Base-by-base conservation (phyloP, 176 grass and related monocot genomes). In the Oryza glaberrima region DNA sequence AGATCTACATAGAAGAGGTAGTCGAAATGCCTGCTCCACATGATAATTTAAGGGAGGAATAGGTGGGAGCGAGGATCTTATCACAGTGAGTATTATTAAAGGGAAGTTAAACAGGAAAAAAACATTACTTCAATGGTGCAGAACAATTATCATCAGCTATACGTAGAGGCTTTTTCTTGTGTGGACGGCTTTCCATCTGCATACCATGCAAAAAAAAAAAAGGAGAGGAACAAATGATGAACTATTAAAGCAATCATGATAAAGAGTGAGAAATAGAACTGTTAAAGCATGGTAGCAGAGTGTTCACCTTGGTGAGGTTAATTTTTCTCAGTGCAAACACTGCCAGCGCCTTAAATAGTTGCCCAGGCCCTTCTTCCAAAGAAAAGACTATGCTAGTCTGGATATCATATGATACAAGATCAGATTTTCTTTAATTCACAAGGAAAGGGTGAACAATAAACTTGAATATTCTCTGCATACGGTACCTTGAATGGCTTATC, bases 1-100 rank as follows among this genome's bases (percentile, higher is more conserved):
- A 98, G 92, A 90, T 98, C 92, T 7, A 95, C 95, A 63, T 98
- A 98, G 80, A 95, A 98, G 54, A 93, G 88, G 76, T 97, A 94
- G 82, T 98, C 92, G 20, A 98, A 98, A 64, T 94, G 90, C 87
- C 95, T 98, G 43, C 9, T 32, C 52, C 78, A 80, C 52, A 85
- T 0, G 17, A 3, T 67, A 3, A 45, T 72, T 38, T 68, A 23
- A 41, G 73, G 61, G 28, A 16, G 44, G 26, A 7, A 46, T 0
- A 54, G 58, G 60, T 19, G 65, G 75, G 28, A 82, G 51, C 20
- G 15, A 89, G 3, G 70, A 81, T 68, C 19, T 26, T 49, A 67
- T 48, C 78, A 60, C 6, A 38, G 49, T 70, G 3, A 76, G 11
- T 45, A 40, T 45, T 54, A 64, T 13, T 48, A 41, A 72, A 45